These are phyloP conservation scores for Cladophialophora bantiana DNA, from an alignment of 2,329 filamentous ascomycete species.

Conservation along the genomic window DNA sequence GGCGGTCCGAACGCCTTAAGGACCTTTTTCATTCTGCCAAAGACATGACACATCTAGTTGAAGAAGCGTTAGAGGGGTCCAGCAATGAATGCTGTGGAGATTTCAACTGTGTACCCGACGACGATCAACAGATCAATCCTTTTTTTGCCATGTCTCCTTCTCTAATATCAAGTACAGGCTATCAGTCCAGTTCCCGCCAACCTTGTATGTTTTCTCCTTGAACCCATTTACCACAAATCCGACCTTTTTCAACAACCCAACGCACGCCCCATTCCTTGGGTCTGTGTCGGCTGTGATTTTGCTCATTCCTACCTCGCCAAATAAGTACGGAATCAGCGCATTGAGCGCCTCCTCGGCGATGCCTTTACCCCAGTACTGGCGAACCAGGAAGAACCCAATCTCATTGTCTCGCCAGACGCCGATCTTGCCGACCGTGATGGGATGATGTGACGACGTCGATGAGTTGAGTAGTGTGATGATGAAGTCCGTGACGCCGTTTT, in stretches of 20 bases:
- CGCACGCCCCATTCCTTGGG: constrained; percentile 28
- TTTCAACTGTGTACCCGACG: not conserved
- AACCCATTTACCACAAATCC: constrained; percentile 31
- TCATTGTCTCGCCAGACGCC: constrained; percentile 31
- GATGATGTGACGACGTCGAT: not conserved
- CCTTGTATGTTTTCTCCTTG: constrained; percentile 27
- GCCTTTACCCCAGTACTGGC: constrained; percentile 29
- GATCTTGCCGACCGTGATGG: constrained; percentile 32
- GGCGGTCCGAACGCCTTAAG: no score
- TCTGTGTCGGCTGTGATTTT: constrained; percentile 35
- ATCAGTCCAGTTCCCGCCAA: constrained; percentile 34
- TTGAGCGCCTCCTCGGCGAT: constrained; percentile 31
- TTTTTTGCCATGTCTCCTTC: constrained; percentile 26
- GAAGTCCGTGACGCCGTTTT: constrained; percentile 36
- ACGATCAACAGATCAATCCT: not conserved
- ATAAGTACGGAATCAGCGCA: constrained; percentile 28
- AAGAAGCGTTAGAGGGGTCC: not conserved
- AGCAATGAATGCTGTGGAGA: not conserved
- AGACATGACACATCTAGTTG: not conserved
- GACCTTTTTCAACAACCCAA: constrained; percentile 28
- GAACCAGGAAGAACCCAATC: constrained; percentile 34
- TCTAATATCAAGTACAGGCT: constrained; percentile 31
- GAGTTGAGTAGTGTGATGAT: constrained; percentile 30
- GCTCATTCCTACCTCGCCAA: constrained; percentile 15
- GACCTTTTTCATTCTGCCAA: no score